Conservation (phyloP, 192 early-diverging fungal species). For the Helicostylum pulchrum region DNA sequence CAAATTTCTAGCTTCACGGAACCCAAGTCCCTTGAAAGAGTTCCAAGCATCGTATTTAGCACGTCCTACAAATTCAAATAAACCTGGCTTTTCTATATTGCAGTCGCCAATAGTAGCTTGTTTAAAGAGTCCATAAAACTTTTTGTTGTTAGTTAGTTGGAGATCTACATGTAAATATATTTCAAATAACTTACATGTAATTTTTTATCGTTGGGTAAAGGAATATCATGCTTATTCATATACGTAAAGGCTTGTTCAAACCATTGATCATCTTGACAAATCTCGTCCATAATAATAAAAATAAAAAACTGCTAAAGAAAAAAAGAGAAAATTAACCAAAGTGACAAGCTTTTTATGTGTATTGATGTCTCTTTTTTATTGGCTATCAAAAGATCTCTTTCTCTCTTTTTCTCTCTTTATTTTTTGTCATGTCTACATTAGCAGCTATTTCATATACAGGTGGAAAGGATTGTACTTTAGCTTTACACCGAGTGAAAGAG, state of each 20-base stretch:
- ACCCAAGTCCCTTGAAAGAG: slow-evolving; percentile 40
- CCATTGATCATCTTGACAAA: slow-evolving; percentile 19
- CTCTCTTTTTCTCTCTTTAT: background rate
- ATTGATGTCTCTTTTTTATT: background rate
- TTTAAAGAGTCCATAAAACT: slow-evolving; percentile 52
- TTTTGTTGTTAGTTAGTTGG: background rate
- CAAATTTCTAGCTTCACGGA: slow-evolving; percentile 30
- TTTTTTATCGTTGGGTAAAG: slow-evolving; percentile 23
- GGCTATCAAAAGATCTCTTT: background rate
- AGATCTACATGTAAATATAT: background rate
- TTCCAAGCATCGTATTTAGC: slow-evolving; percentile 51
- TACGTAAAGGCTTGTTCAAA: slow-evolving; percentile 28
- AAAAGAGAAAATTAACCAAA: background rate
- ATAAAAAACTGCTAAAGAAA: background rate
- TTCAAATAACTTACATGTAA: slow-evolving; percentile 15
- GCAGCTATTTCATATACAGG: slow-evolving; percentile 59
- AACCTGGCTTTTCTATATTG: slow-evolving; percentile 31
- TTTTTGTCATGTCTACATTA: background rate
- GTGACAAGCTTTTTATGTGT: background rate
- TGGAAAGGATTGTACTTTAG: slow-evolving; percentile 60
- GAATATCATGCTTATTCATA: slow-evolving; percentile 19
- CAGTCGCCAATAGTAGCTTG: slow-evolving; percentile 46
- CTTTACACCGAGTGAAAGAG: slow-evolving; percentile 40
- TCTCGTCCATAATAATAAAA: slow-evolving; percentile 12
- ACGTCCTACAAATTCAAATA: slow-evolving; percentile 43